Evolutionary conservation across 2,329 filamentous ascomycete genomes (phyloP), one percentile per base, ranked within the genome.

Genomic region (Exophiala sideris): DNA sequence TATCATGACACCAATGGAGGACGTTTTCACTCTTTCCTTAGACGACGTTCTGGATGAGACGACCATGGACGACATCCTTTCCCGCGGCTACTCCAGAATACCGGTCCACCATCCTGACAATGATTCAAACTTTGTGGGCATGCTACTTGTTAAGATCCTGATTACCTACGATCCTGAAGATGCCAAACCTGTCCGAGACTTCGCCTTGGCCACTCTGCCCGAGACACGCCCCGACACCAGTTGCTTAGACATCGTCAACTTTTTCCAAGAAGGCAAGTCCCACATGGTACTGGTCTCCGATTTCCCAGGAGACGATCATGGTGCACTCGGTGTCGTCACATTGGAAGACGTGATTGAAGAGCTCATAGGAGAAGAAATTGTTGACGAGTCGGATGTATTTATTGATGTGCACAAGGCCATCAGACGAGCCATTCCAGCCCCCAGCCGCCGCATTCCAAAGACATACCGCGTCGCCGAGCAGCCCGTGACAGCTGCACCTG

Each of bases 111-210:
- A 90, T 36, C 85, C 90, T 0, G 88, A 90, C 54, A 95, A 91
- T 65, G 78, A 82, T 1, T 82, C 83, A 52, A 92, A 99, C 69
- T 99, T 96, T 71, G 87, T 97, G 29, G 94, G 94, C 60, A 99
- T 99, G 92, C 82, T 99, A 5, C 77, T 99, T 8, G 94, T 99
- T 70, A 99, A 99, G 77, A 97, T 97, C 67, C 82, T 99, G 57
- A 99, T 99, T 66, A 97, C 94, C 0, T 99, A 99, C 69, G 94
- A 99, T 62, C 94, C 94, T 0, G 94, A 99, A 70, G 94, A 99
- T 67, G 83, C 82, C 67, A 89, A 88, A 66, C 84, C 84, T 16
- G 94, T 99, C 34, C 82, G 87, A 57, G 92, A 97, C 58, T 96
- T 99, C 68, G 86, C 91, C 6, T 79, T 99, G 47, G 94, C 94